A percentile compares a stretch with the other conserved stretches of the same genome.
Evolutionary conservation across 116 monocot genomes (phyloP).

Genomic region (Cymodocea nodosa): DNA sequence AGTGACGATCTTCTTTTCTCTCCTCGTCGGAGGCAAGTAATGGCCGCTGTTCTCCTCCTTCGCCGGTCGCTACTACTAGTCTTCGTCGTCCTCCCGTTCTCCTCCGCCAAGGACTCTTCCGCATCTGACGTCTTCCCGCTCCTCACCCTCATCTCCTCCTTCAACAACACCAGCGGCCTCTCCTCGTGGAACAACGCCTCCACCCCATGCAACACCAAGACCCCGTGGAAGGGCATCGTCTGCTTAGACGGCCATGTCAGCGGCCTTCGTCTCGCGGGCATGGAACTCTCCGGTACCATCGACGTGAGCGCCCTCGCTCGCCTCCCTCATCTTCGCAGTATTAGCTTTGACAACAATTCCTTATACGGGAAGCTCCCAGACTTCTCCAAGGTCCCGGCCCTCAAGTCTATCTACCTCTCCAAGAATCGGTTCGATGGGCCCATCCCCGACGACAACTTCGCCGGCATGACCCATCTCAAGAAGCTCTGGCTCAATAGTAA

Average conservation of each 20-base stretch:
- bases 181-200: conserved; percentile 30
- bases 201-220: conserved; percentile 23
- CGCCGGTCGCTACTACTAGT: not conserved
- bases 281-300: conserved; percentile 43
- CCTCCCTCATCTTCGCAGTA: conserved; percentile 32
- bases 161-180: conserved; percentile 29
- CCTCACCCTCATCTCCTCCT: conserved; percentile 27
- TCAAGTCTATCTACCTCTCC: conserved; percentile 55
- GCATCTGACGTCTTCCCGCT: conserved; percentile 9
- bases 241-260: conserved; percentile 34
- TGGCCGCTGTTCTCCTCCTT: not conserved
- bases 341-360: conserved; percentile 28
- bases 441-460: conserved; percentile 39
- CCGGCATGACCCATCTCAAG: conserved; percentile 38
- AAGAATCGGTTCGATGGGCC: conserved; percentile 40
- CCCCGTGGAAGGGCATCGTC: conserved; percentile 43
- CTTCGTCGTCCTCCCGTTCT: not conserved
- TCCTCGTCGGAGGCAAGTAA: not conserved
- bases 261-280: conserved; percentile 33
- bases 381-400: conserved; percentile 28
- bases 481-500: conserved; percentile 62
- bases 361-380: conserved; percentile 44
- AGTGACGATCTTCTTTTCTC: not conserved
- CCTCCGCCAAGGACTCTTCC: not conserved
- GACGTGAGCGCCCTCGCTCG: conserved; percentile 33